A percentile compares a stretch with the other conserved stretches of the same genome.
These are phyloP conservation scores for Nannochloropsis oceanica DNA, from an alignment of 108 stramenopile species.

Conservation along the genomic window DNA sequence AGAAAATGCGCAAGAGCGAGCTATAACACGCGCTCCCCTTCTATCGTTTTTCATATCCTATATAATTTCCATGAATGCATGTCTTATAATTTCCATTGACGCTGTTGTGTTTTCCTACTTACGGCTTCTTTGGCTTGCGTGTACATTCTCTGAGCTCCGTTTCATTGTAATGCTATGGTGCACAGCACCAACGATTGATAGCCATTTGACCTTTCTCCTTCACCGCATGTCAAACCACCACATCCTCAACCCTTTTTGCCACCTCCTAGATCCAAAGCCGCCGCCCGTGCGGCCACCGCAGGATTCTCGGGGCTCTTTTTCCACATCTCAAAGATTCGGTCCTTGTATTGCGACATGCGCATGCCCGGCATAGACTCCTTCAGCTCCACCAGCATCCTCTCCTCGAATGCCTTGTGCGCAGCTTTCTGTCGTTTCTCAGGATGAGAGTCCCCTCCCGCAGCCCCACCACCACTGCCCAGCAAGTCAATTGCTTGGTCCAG, in stretches of 20 bases:
- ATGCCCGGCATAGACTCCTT: constrained; percentile 71
- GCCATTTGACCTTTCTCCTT: too few species aligned
- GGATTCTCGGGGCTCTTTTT: constrained; percentile 85
- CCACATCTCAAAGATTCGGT: constrained; percentile 72
- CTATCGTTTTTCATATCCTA: too few species aligned
- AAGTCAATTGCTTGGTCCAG: constrained; percentile 8
- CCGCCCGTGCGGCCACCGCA: not conserved
- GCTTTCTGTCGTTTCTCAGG: constrained; percentile 59
- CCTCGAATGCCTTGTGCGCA: constrained; percentile 67
- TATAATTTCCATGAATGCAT: too few species aligned
- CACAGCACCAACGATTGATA: too few species aligned
- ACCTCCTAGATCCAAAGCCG: not conserved
- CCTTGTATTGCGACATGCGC: constrained; percentile 74
- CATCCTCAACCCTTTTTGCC: not conserved
- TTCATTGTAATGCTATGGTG: too few species aligned
- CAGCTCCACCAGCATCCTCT: constrained; percentile 56
- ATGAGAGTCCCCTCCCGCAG: constrained; percentile 28
- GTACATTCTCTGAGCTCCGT: too few species aligned
- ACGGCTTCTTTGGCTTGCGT: too few species aligned
- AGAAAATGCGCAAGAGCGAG: not conserved
- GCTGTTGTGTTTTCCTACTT: too few species aligned
- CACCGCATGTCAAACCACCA: too few species aligned
- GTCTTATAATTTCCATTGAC: too few species aligned
- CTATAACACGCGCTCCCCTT: too few species aligned
- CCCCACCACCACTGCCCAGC: not conserved